Percentiles rank a stretch among this genome's conserved stretches.
Evolutionary conservation across 2,329 filamentous ascomycete genomes (phyloP).

Genomic region (Metarhizium anisopliae): DNA sequence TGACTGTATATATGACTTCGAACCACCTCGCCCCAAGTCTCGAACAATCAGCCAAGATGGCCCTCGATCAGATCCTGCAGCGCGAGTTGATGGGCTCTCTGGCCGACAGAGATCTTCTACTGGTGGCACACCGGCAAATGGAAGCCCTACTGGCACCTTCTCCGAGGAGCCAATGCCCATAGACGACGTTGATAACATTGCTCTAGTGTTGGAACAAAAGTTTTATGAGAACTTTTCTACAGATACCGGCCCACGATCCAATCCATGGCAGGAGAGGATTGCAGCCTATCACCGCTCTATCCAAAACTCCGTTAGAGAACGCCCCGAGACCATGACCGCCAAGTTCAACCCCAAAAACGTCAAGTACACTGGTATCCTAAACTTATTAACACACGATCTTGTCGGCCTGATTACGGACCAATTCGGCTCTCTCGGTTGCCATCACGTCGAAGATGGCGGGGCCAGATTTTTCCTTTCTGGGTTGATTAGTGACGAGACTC

Average conservation of each 20-base stretch:
- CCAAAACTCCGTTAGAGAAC: slow-evolving; percentile 6
- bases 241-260: slow-evolving; percentile 8
- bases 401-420: slow-evolving; percentile 23
- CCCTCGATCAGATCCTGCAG: slow-evolving; percentile 9
- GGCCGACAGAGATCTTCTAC: slow-evolving; percentile 16
- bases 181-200: slow-evolving; percentile 18
- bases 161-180: slow-evolving; percentile 12
- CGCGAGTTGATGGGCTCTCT: slow-evolving; percentile 8
- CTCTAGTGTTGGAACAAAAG: slow-evolving; percentile 18
- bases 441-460: slow-evolving; percentile 17
- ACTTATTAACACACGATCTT: slow-evolving; percentile 21
- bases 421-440: slow-evolving; percentile 21
- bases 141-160: slow-evolving; percentile 14
- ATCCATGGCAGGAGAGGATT: slow-evolving; percentile 15
- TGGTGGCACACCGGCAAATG: slow-evolving; percentile 13
- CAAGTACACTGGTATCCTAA: slow-evolving; percentile 18
- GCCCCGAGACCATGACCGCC: slow-evolving; percentile 8
- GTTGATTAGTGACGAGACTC: slow-evolving; percentile 17
- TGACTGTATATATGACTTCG: slow-evolving; percentile 30
- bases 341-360: slow-evolving; percentile 12
- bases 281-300: slow-evolving; percentile 11
- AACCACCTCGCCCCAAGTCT: slow-evolving; percentile 20
- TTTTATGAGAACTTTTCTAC: slow-evolving; percentile 21
- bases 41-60: slow-evolving; percentile 19
- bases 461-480: slow-evolving; percentile 19